These are phyloP conservation scores for Volvox carteri DNA, from an alignment of 163 green algal species.

Conservation along the genomic window DNA sequence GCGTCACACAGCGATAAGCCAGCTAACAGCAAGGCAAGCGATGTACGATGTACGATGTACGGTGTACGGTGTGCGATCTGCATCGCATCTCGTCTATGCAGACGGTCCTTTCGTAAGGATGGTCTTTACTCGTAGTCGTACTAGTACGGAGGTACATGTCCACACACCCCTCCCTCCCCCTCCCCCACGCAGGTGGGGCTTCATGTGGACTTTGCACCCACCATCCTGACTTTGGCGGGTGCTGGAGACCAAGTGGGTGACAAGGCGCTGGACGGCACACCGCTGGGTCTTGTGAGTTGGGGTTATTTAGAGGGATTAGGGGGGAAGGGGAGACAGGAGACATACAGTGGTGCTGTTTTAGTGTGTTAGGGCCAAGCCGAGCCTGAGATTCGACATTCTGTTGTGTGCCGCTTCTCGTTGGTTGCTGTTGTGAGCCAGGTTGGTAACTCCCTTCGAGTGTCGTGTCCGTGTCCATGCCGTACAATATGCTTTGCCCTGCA, in stretches of 20 bases:
- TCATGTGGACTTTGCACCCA: conserved; percentile 56
- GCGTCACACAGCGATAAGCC: conserved; percentile 21
- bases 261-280: conserved; percentile 51
- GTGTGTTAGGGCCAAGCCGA: too few species aligned
- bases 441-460: too few species aligned
- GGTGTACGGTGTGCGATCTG: not conserved
- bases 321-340: too few species aligned
- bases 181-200: conserved; percentile 33
- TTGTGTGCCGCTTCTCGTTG: too few species aligned
- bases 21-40: conserved; percentile 18
- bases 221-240: conserved; percentile 47
- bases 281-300: conserved; percentile 45
- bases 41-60: not conserved
- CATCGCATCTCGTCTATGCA: too few species aligned
- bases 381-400: too few species aligned
- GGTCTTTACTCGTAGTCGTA: not conserved
- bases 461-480: too few species aligned
- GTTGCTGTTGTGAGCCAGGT: too few species aligned
- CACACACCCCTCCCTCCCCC: not conserved
- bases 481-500: not conserved
- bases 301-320: too few species aligned
- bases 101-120: too few species aligned
- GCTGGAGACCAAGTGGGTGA: not conserved
- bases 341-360: too few species aligned
- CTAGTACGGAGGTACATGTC: too few species aligned